These are phyloP conservation scores for Fusarium liriodendri DNA, from an alignment of 2,329 filamentous ascomycete species.

Conservation along the genomic window DNA sequence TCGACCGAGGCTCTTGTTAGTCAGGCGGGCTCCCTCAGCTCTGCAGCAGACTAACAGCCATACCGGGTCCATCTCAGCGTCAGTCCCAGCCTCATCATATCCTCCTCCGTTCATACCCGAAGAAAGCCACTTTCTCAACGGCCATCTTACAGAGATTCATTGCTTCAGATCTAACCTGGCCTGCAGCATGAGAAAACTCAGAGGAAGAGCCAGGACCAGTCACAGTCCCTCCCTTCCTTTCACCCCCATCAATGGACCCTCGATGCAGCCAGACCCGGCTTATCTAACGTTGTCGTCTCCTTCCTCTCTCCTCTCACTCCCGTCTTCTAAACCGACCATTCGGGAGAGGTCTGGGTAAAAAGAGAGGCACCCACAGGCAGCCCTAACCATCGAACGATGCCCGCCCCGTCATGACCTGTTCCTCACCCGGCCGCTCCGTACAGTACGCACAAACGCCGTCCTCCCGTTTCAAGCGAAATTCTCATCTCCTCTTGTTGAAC, in stretches of 20 bases:
- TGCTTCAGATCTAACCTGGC: neutral
- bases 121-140: neutral
- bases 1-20: neutral
- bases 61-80: neutral
- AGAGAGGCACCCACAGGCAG: constrained; percentile 10
- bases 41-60: neutral
- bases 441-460: constrained; percentile 23
- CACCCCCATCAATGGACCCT: neutral
- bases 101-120: neutral
- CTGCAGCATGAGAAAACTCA: neutral
- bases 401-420: constrained; percentile 31
- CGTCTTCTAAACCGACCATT: neutral
- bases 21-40: neutral
- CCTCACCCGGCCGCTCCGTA: constrained; percentile 26
- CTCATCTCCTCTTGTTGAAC: constrained; percentile 2
- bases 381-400: constrained; percentile 37
- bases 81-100: neutral
- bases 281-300: constrained; percentile 1
- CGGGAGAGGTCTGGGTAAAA: neutral
- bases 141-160: neutral
- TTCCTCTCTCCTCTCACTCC: constrained; percentile 1
- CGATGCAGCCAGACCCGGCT: neutral
- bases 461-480: constrained; percentile 18
- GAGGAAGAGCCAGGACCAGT: neutral
- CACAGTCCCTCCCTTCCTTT: neutral